Base-by-base conservation (phyloP, 768 basidiomycete species). In the Calocybe indica region DNA sequence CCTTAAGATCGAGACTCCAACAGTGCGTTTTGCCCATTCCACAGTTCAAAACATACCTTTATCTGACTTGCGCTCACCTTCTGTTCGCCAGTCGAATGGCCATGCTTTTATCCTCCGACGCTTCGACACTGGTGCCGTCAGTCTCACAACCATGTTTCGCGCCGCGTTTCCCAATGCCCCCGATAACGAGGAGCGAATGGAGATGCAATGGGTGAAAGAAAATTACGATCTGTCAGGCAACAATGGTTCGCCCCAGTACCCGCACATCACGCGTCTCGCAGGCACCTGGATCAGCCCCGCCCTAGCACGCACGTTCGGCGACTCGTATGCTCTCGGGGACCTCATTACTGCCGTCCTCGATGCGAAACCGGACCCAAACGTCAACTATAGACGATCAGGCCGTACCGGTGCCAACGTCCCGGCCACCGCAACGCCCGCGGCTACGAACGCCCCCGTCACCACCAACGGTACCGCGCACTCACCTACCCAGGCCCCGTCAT, bases 71-170 rank as follows among this genome's bases (percentile, higher is more conserved):
- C 44, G 47, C 38, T 55, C 49, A 15, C 56, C 55, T 47, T 22
- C 22, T 22, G 22, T 22, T 2, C 22, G 22, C 22, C 62, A 91
- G 87, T 76, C 84, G 29, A 64, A 70, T 10, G 83, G 85, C 33
- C 93, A 97, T 67, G 92, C 94, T 15, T 97, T 96, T 63, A 90
- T 97, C 60, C 83, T 97, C 33, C 82, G 93, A 39, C 83, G 94
- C 46, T 93, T 88, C 57, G 94, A 97, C 67, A 95, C 93, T 3
- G 85, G 88, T 50, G 92, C 92, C 13, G 79, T 97, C 66, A 88
- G 85, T 53, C 78, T 93, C 7, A 95, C 93, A 7, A 95, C 93
- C 48, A 95, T 97, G 92, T 95, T 89, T 70, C 88, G 92, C 49
- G 92, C 92, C 6, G 92, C 92, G 0, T 97, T 92, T 64, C 93